Evolutionary conservation across 805 yeast species (phyloP).

Genomic region (Torulaspora maleeae): DNA sequence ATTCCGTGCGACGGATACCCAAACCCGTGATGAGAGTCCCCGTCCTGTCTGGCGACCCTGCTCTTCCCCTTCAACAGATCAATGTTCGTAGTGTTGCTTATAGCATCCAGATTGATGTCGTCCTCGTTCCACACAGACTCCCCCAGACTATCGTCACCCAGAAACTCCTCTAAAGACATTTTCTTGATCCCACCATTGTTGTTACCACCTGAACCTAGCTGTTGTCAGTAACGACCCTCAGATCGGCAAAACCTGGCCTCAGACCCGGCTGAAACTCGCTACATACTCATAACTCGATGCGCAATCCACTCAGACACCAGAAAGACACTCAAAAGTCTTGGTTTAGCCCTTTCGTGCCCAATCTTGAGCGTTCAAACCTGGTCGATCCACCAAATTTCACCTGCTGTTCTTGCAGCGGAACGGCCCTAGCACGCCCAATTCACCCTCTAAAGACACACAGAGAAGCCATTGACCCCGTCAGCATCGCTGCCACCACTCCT

Average conservation of each 20-base stretch:
- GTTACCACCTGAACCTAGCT: background rate
- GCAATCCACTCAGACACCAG: no score
- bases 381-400: background rate
- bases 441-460: background rate
- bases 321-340: no score
- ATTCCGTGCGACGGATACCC: constrained; percentile 9
- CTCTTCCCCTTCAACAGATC: constrained; percentile 26
- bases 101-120: constrained; percentile 34
- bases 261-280: background rate
- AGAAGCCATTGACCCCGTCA: background rate
- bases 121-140: constrained; percentile 36
- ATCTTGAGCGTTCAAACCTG: background rate
- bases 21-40: constrained; percentile 11
- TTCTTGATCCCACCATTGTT: constrained; percentile 35
- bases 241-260: background rate
- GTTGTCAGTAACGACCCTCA: background rate
- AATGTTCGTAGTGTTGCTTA: constrained; percentile 31
- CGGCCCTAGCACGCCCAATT: background rate
- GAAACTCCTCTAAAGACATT: constrained; percentile 45
- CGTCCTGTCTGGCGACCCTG: constrained; percentile 7
- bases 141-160: constrained; percentile 41
- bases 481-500: background rate
- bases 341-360: background rate
- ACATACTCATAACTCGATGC: background rate
- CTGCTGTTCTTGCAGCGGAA: background rate